phyloP scores from a whole-genome alignment of 2,329 filamentous ascomycete species.

The Coniochaeta prunicola region DNA sequence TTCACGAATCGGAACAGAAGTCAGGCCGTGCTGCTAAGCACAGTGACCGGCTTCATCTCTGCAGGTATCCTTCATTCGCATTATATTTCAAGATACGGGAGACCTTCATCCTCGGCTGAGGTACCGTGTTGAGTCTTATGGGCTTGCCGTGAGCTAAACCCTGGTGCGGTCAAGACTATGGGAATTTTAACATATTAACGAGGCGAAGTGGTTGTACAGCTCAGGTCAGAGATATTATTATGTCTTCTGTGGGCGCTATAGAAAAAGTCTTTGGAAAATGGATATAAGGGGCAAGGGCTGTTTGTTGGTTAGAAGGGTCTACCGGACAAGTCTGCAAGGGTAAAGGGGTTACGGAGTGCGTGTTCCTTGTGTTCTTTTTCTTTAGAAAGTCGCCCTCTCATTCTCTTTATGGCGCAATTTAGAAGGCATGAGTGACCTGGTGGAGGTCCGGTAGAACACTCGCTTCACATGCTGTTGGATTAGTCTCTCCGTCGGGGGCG shows the following conservation, averaged over 20 bases:
- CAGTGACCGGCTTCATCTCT: neutral
- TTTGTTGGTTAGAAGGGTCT: neutral
- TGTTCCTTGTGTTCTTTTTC: neutral
- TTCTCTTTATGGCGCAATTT: neutral
- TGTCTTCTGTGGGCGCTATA: neutral
- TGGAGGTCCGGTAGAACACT: neutral
- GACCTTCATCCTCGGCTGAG: neutral
- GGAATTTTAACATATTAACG: neutral
- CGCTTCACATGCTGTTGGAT: neutral
- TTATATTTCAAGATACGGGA: neutral
- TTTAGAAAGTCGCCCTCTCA: neutral
- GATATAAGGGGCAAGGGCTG: neutral
- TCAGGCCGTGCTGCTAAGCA: neutral
- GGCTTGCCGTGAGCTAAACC: neutral
- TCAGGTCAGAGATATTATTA: neutral
- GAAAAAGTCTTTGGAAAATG: neutral
- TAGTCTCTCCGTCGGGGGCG: neutral
- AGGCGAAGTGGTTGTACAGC: neutral
- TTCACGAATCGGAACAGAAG: neutral
- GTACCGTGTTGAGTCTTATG: neutral
- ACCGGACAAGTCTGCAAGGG: neutral
- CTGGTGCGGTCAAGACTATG: neutral
- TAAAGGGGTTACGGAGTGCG: neutral
- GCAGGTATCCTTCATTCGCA: neutral
- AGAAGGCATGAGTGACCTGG: neutral